Percentiles rank a stretch among this genome's conserved stretches.
Conservation (phyloP, 176 grass and related monocot species). For the Lolium multiflorum region DNA sequence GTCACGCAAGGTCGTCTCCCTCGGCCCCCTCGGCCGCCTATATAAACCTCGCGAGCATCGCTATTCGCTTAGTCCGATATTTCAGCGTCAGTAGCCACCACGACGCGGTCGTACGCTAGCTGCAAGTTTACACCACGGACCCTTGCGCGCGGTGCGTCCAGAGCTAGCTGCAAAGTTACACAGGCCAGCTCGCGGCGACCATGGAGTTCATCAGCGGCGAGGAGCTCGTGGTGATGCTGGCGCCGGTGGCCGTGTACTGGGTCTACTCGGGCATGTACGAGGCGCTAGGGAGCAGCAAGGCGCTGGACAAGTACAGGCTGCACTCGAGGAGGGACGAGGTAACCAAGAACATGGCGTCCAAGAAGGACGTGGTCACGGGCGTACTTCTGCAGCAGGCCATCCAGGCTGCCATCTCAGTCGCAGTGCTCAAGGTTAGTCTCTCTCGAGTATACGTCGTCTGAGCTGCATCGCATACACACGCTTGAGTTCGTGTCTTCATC, state of each 20-base stretch:
- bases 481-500: not conserved
- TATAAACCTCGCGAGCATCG: constrained; percentile 2
- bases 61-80: not conserved
- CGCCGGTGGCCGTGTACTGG: constrained; percentile 75
- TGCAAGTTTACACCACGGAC: not conserved
- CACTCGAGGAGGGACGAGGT: constrained; percentile 75
- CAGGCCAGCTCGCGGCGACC: not conserved
- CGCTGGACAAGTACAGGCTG: constrained; percentile 66
- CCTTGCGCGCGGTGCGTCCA: not conserved
- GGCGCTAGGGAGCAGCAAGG: constrained; percentile 38
- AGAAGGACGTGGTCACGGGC: constrained; percentile 60
- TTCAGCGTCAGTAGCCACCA: not conserved
- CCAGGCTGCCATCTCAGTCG: constrained; percentile 58
- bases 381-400: constrained; percentile 86
- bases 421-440: constrained; percentile 54
- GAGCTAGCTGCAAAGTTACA: not conserved
- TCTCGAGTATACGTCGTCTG: not conserved
- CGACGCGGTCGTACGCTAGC: not conserved
- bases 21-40: not conserved
- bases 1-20: not conserved
- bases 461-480: not conserved
- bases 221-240: constrained; percentile 50
- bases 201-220: constrained; percentile 38
- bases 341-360: constrained; percentile 69
- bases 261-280: constrained; percentile 75